Percentiles rank a stretch among this genome's conserved stretches.
These are phyloP conservation scores for Angomonas desouzai DNA, from an alignment of 208 protist genomes.

Conservation along the genomic window DNA sequence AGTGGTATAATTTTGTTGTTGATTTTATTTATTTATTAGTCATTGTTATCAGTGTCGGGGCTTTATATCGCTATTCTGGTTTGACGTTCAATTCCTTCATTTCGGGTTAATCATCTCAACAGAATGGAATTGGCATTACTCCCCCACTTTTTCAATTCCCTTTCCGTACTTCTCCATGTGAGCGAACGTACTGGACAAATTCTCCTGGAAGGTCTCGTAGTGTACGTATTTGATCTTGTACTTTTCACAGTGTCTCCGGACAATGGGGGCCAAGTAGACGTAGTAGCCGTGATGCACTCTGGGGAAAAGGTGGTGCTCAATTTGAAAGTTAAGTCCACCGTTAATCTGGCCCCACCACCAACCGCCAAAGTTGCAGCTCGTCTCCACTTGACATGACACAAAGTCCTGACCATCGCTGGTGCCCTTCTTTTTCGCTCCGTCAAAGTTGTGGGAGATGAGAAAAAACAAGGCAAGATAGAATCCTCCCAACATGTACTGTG, in stretches of 20 bases:
- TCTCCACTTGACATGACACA: conserved; percentile 59
- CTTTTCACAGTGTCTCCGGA: conserved; percentile 59
- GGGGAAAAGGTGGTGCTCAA: conserved; percentile 88
- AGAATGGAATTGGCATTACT: not conserved
- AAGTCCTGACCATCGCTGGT: conserved; percentile 53
- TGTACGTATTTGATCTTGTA: conserved; percentile 57
- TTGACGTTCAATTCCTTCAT: too few species aligned
- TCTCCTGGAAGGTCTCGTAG: conserved; percentile 71
- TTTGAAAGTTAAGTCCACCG: conserved; percentile 88
- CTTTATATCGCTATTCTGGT: too few species aligned
- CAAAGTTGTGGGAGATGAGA: conserved; percentile 80
- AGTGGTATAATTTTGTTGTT: too few species aligned
- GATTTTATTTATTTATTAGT: too few species aligned
- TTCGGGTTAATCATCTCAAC: too few species aligned
- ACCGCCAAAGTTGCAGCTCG: conserved; percentile 71
- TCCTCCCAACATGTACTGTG: conserved; percentile 67
- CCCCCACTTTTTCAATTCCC: conserved; percentile 35
- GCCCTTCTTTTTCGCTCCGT: conserved; percentile 58
- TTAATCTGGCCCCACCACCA: conserved; percentile 75
- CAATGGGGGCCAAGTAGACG: conserved; percentile 62
- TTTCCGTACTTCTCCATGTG: conserved; percentile 63
- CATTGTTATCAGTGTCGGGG: too few species aligned
- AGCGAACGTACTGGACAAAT: conserved; percentile 49
- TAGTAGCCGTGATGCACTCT: conserved; percentile 83
- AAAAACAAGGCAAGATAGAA: conserved; percentile 85